These are phyloP conservation scores for Ustilago hordei DNA, from an alignment of 1,284 basidiomycete genomes.

Conservation along the genomic window DNA sequence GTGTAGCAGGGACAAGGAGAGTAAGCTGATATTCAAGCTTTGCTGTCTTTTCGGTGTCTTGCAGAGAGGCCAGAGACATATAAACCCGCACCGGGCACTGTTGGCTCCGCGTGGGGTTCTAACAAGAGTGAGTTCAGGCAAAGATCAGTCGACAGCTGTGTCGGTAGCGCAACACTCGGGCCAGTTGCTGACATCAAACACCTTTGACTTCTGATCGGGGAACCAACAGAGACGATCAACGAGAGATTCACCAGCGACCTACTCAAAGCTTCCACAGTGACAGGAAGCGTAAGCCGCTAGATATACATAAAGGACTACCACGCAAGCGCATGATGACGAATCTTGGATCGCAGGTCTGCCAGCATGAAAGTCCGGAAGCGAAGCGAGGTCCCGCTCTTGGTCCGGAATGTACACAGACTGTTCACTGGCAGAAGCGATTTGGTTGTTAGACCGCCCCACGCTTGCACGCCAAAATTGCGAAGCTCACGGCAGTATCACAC, in stretches of 20 bases:
- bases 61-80: constrained; percentile 47
- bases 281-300: constrained; percentile 12
- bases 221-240: constrained; percentile 34
- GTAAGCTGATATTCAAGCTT: constrained; percentile 1
- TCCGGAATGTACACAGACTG: no score
- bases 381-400: no score
- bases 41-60: neutral
- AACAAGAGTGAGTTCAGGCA: constrained; percentile 47
- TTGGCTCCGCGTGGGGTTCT: constrained; percentile 45
- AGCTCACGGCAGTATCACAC: constrained; percentile 5
- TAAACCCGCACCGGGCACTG: constrained; percentile 39
- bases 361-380: no score
- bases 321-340: neutral
- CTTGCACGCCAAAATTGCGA: neutral
- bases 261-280: constrained; percentile 33
- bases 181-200: neutral
- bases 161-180: neutral
- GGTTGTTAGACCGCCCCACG: neutral
- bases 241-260: constrained; percentile 43
- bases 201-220: neutral
- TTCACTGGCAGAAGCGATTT: neutral
- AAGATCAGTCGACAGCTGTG: neutral
- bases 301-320: neutral
- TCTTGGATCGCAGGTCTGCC: no score
- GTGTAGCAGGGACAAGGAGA: neutral